Evolutionary conservation across 257 asterid genomes (phyloP), one percentile per base, ranked within the genome.

Genomic region (Jacaranda copaia): DNA sequence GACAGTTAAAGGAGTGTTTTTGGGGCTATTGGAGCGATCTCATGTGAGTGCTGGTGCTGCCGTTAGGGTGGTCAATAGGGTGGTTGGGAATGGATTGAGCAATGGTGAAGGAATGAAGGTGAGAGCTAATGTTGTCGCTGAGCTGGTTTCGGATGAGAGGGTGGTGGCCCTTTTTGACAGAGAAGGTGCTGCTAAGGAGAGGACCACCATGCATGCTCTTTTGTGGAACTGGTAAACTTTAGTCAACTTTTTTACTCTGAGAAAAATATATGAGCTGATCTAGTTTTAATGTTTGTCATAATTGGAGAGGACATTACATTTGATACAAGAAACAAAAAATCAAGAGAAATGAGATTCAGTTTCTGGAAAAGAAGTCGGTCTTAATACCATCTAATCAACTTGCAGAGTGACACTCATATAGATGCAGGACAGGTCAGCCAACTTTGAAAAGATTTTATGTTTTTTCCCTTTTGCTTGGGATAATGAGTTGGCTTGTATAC

Each of bases 151-250:
- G 0, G 97, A 93, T 88, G 98, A 93, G 81, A 88, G 97, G 84
- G 94, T 96, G 83, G 89, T 87, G 81, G 85, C 83, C 2, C 94
- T 96, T 77, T 96, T 96, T 25, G 84, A 80, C 39, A 84, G 93
- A 81, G 94, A 90, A 67, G 92, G 76, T 56, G 92, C 92, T 75
- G 79, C 88, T 38, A 93, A 88, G 86, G 97, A 93, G 87, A 90
- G 97, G 84, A 90, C 93, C 38, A 88, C 93, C 68, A 93, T 96
- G 93, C 98, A 96, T 84, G 97, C 98, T 85, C 92, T 95, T 85
- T 92, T 96, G 12, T 96, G 99, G 99, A 96, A 93, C 88, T 88
- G 99, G 99, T 96, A 93, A 79, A 71, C 74, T 78, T 49, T 35
- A 8, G n/a, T 42, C 62, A 20, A 19, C 60, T 64, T 80, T 46